Evolutionary conservation across 140 eudicot genomes (phyloP).

Genomic region (Flaveria floridana): DNA sequence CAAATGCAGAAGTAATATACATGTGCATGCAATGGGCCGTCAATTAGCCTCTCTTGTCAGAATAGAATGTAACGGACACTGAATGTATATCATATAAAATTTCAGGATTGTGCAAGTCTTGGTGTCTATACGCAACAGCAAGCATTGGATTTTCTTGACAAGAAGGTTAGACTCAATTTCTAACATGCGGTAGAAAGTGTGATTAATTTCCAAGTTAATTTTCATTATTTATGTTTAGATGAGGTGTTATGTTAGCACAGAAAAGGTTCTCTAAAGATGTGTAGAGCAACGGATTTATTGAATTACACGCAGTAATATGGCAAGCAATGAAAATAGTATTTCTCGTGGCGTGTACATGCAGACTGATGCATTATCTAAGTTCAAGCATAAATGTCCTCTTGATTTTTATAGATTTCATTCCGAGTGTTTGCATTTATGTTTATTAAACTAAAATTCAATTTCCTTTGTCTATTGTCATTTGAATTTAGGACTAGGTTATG

Average conservation of each 20-base stretch:
- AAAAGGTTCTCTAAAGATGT: not conserved
- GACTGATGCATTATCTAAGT: not conserved
- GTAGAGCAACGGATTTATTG: not conserved
- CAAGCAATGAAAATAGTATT: conserved; percentile 12
- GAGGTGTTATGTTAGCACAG: not conserved
- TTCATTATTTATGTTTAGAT: conserved; percentile 6
- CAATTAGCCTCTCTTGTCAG: not conserved
- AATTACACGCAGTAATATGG: not conserved
- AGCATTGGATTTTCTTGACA: conserved; percentile 78
- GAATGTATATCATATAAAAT: conserved; percentile 18
- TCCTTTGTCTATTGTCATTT: not conserved
- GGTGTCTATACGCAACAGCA: conserved; percentile 64
- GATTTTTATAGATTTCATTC: not conserved
- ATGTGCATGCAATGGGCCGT: not conserved
- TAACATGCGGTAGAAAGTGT: conserved; percentile 9
- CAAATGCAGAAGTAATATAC: not conserved
- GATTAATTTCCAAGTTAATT: conserved; percentile 12
- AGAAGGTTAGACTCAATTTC: conserved; percentile 46
- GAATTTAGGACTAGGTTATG: not conserved
- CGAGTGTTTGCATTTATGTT: not conserved
- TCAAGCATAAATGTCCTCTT: not conserved
- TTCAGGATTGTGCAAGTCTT: conserved; percentile 70
- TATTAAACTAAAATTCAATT: not conserved
- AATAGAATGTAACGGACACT: conserved; percentile 15
- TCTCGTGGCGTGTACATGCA: not conserved